phyloP scores from a whole-genome alignment of 2,329 filamentous ascomycete species.

The Sarocladium kiliense region DNA sequence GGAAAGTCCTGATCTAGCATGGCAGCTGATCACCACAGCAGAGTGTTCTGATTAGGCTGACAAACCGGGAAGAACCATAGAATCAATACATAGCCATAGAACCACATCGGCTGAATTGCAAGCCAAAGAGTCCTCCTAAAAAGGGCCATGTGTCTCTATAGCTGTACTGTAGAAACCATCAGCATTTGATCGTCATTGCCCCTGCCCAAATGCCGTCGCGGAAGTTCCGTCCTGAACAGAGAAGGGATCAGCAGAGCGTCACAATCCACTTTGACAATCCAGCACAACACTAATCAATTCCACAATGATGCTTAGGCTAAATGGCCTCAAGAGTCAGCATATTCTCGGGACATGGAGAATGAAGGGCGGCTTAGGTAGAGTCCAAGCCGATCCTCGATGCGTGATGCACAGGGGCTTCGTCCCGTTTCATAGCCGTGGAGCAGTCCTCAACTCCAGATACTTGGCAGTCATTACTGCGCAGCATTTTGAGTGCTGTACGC shows the following conservation, averaged over 20 bases:
- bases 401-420: not conserved
- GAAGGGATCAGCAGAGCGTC: not conserved
- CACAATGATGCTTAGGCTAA: not conserved
- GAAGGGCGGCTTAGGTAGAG: not conserved
- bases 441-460: not conserved
- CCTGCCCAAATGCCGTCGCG: not conserved
- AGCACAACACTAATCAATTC: not conserved
- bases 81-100: too few species aligned
- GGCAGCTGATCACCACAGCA: too few species aligned
- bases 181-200: not conserved
- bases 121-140: too few species aligned
- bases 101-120: too few species aligned
- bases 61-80: too few species aligned
- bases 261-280: not conserved
- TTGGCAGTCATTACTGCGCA: not conserved
- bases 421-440: not conserved
- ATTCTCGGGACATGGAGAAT: not conserved
- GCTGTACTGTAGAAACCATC: not conserved
- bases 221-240: not conserved
- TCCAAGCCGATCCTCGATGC: not conserved
- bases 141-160: too few species aligned
- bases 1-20: too few species aligned
- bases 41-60: too few species aligned
- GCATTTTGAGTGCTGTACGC: not conserved
- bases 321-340: not conserved